Evolutionary conservation across 73 alveolate genomes (phyloP), one percentile per base, ranked within the genome.

Genomic region (Strombidium stylifer): DNA sequence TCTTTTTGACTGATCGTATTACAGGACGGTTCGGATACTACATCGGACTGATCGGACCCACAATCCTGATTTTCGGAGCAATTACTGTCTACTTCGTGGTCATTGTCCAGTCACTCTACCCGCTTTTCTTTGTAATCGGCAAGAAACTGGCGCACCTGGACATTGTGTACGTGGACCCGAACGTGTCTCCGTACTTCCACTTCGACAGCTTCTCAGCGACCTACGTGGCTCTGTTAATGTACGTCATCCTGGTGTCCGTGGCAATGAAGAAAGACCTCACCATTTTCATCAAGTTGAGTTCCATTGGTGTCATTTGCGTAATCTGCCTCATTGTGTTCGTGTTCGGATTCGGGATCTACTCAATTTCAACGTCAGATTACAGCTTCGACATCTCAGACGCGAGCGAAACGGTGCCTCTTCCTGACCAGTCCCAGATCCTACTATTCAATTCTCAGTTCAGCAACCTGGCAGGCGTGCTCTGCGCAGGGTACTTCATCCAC

Each of bases 401-500:
- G 6, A n/a, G n/a, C n/a, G 47, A 56, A 25, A n/a, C 12, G 11
- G 25, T 45, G n/a, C 28, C 21, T 14, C 69, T 8, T 19, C 27
- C 39, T 28, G 20, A 31, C 40, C 20, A 28, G n/a, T n/a, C n/a
- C n/a, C n/a, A n/a, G n/a, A n/a, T n/a, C n/a, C n/a, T n/a, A n/a
- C 71, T 86, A 26, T 60, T 73, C 48, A 81, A 82, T 31, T 31
- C 58, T n/a, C 45, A 79, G 19, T 75, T 76, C 53, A 49, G 68
- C 16, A 15, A 12, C 15, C 52, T 86, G 34, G 35, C 80, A 4
- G 92, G 92, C 0, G 61, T 81, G 15, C 58, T 64, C 14, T 69
- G 85, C 27, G 57, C 81, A 11, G 90, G 92, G 18, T 73, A 64
- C 39, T 86, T 78, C 59, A 30, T 75, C 19, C 95, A 86, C 66